phyloP scores from a whole-genome alignment of 331 rosid genomes.

The Erythrophleum ivorense region DNA sequence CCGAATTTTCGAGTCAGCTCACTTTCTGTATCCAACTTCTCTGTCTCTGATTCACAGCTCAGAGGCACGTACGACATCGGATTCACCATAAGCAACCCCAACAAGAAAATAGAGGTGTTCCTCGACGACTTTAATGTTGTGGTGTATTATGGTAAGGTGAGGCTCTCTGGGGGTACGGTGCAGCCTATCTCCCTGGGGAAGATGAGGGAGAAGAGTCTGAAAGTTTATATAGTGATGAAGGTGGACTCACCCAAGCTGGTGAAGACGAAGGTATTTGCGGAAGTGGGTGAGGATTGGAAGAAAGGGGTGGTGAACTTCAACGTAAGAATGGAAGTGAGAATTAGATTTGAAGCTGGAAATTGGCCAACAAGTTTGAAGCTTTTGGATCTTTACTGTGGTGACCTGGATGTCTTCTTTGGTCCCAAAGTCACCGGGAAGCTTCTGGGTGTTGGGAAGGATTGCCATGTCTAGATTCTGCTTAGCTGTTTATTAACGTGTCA shows the following conservation, averaged over 20 bases:
- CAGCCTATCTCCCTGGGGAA: neutral
- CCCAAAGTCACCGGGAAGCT: conserved; percentile 38
- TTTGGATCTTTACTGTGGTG: conserved; percentile 28
- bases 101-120: conserved; percentile 35
- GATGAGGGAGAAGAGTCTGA: conserved; percentile 32
- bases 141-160: neutral
- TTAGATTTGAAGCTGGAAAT: conserved; percentile 38
- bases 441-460: conserved; percentile 37
- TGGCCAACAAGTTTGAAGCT: conserved; percentile 36
- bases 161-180: neutral
- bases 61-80: conserved; percentile 16
- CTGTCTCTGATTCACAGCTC: conserved; percentile 24
- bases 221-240: conserved; percentile 3
- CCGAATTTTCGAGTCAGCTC: conserved; percentile 38
- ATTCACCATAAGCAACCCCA: conserved; percentile 40
- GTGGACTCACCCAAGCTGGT: neutral
- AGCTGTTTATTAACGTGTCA: too few relatives aligned
- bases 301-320: conserved; percentile 42
- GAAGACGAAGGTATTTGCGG: conserved; percentile 8
- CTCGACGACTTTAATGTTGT: neutral
- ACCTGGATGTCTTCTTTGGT: conserved; percentile 40
- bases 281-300: conserved; percentile 27
- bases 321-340: conserved; percentile 16
- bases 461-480: neutral
- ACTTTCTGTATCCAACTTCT: conserved; percentile 46